These are phyloP conservation scores for Geotrichum bryndzae DNA, from an alignment of 1,139 yeast species.

Conservation along the genomic window DNA sequence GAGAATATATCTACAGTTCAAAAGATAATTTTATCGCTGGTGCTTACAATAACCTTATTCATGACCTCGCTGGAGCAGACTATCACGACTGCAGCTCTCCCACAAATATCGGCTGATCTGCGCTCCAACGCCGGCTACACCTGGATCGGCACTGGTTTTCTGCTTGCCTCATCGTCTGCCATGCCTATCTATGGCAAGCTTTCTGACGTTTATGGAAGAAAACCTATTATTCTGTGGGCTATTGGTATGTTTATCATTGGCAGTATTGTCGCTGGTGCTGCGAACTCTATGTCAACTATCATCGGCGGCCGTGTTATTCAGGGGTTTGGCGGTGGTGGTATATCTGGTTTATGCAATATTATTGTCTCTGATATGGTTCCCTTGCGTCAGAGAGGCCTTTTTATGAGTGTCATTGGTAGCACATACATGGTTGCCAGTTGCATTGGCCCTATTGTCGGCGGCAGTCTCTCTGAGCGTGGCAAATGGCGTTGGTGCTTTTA, in stretches of 20 bases:
- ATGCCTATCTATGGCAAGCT: slow-evolving; percentile 58
- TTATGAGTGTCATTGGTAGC: slow-evolving; percentile 42
- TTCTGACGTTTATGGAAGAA: slow-evolving; percentile 59
- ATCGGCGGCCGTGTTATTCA: slow-evolving; percentile 63
- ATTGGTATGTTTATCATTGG: slow-evolving; percentile 54
- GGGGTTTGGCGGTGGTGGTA: slow-evolving; percentile 61
- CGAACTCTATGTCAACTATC: slow-evolving; percentile 49
- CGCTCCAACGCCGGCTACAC: slow-evolving; percentile 25
- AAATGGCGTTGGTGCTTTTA: slow-evolving; percentile 83
- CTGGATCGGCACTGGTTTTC: slow-evolving; percentile 29
- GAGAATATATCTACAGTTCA: slow-evolving; percentile 3
- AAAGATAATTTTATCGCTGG: slow-evolving; percentile 16
- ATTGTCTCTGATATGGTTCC: slow-evolving; percentile 57
- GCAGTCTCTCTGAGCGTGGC: slow-evolving; percentile 54
- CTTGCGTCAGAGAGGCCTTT: slow-evolving; percentile 47
- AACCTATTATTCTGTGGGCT: slow-evolving; percentile 45
- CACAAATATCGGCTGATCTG: slow-evolving; percentile 27
- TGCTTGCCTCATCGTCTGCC: slow-evolving; percentile 50
- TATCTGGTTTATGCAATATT: slow-evolving; percentile 51
- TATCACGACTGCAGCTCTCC: slow-evolving; percentile 26
- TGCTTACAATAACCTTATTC: slow-evolving; percentile 22
- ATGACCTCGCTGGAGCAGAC: slow-evolving; percentile 29
- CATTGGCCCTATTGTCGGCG: slow-evolving; percentile 65
- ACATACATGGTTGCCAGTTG: slow-evolving; percentile 55
- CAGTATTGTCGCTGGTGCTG: slow-evolving; percentile 51